Percentiles rank a stretch among this genome's conserved stretches.
Evolutionary conservation across 257 asterid species (phyloP).

Genomic region (Datura wrightii): DNA sequence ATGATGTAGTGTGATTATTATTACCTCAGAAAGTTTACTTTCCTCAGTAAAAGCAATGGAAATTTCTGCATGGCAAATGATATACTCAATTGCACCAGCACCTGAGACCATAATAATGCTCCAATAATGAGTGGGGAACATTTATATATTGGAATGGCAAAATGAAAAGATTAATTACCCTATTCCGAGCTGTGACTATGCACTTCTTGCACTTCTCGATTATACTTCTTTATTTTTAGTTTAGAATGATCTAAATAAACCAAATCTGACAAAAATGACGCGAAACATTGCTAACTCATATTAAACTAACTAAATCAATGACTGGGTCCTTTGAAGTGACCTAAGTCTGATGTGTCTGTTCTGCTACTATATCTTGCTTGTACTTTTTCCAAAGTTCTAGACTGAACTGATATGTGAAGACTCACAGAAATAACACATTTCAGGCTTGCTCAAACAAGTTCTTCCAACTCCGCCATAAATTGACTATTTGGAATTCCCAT

Average conservation of each 20-base stretch:
- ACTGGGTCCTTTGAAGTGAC: not conserved
- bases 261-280: not conserved
- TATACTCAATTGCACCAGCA: constrained; percentile 81
- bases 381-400: not conserved
- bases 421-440: not conserved
- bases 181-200: not conserved
- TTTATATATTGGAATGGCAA: not conserved
- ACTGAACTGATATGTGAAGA: not conserved
- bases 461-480: not conserved
- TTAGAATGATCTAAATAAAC: not conserved
- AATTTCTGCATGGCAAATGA: constrained; percentile 77
- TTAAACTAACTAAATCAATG: not conserved
- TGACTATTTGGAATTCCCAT: not conserved
- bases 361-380: not conserved
- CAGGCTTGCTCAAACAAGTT: not conserved
- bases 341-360: not conserved
- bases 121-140: not conserved
- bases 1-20: constrained; percentile 15
- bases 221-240: not conserved
- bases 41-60: constrained; percentile 74
- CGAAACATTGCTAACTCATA: not conserved
- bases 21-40: constrained; percentile 70
- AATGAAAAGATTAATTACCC: not conserved
- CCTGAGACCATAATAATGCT: constrained; percentile 51
- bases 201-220: not conserved